Conservation (phyloP, 2,329 filamentous ascomycete species). For the Arthrobotrys iridis region DNA sequence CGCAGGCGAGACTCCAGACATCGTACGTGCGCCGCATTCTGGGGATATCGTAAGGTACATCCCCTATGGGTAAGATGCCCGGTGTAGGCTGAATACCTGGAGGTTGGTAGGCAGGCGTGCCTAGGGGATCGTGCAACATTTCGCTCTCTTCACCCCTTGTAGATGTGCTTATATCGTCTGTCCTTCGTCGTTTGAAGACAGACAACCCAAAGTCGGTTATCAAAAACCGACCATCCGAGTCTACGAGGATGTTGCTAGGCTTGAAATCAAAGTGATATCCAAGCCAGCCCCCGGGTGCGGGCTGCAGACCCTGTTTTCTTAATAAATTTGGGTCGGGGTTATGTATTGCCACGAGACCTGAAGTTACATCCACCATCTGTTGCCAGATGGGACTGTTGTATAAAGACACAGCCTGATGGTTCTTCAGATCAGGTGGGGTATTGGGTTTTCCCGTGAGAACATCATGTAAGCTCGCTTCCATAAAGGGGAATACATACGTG, state of each 20-base stretch:
- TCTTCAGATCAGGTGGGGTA: slow-evolving; percentile 14
- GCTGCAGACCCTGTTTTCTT: slow-evolving; percentile 26
- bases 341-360: slow-evolving; percentile 37
- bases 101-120: slow-evolving; percentile 41
- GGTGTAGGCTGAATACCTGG: slow-evolving; percentile 26
- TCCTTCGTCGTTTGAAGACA: slow-evolving; percentile 67
- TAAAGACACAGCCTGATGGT: slow-evolving; percentile 22
- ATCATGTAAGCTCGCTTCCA: slow-evolving; percentile 40
- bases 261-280: slow-evolving; percentile 91
- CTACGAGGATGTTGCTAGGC: slow-evolving; percentile 94
- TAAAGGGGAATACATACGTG: slow-evolving; percentile 39
- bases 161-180: slow-evolving; percentile 9
- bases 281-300: slow-evolving; percentile 31
- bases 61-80: slow-evolving; percentile 14
- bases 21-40: slow-evolving; percentile 49
- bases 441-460: slow-evolving; percentile 14
- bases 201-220: slow-evolving; percentile 99
- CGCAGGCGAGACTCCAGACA: slow-evolving; percentile 46
- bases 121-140: slow-evolving; percentile 32
- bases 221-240: slow-evolving; percentile 79
- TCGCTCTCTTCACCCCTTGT: slow-evolving; percentile 34
- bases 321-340: slow-evolving; percentile 33
- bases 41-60: slow-evolving; percentile 22
- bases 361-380: slow-evolving; percentile 38
- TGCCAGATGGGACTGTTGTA: slow-evolving; percentile 42